Conservation (phyloP, 495 filamentous ascomycete genomes). For the Venustampulla echinocandica region DNA sequence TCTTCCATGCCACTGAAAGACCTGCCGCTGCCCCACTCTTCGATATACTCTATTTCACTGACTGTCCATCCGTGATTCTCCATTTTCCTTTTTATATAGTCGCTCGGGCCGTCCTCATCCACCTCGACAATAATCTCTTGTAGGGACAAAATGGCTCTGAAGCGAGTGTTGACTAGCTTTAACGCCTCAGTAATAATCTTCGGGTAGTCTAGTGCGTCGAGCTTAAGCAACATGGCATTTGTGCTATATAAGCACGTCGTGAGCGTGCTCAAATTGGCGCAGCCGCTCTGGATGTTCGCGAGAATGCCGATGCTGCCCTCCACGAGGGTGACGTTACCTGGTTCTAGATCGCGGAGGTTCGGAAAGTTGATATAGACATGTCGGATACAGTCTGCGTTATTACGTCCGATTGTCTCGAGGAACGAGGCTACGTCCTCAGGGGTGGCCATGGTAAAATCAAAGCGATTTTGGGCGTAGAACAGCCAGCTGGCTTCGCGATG, state of each 20-base stretch:
- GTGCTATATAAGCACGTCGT: conserved; percentile 10
- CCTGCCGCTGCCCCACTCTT: conserved; percentile 8
- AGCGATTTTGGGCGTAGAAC: conserved; percentile 14
- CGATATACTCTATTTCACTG: conserved; percentile 12
- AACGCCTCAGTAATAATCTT: conserved; percentile 15
- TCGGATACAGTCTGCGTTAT: conserved; percentile 9
- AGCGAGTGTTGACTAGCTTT: conserved; percentile 15
- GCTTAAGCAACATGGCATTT: conserved; percentile 10
- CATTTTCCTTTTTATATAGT: conserved; percentile 15
- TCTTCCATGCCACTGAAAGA: conserved; percentile 6
- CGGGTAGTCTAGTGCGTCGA: conserved; percentile 14
- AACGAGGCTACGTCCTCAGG: conserved; percentile 5
- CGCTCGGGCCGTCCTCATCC: conserved; percentile 9
- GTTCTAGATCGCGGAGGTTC: conserved; percentile 3
- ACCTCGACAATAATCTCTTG: conserved; percentile 15
- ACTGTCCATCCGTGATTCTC: conserved; percentile 15
- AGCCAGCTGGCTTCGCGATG: conserved; percentile 13
- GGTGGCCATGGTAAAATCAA: conserved; percentile 9
- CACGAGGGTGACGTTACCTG: conserved; percentile 8
- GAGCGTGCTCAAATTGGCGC: conserved; percentile 12
- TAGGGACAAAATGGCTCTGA: conserved; percentile 18
- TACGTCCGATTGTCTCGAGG: conserved; percentile 7
- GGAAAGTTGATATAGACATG: conserved; percentile 15
- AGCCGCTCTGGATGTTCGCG: conserved; percentile 11
- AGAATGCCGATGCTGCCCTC: conserved; percentile 11